Evolutionary conservation across 805 yeast genomes (phyloP).

Genomic region (Jamesozyma hellenica): DNA sequence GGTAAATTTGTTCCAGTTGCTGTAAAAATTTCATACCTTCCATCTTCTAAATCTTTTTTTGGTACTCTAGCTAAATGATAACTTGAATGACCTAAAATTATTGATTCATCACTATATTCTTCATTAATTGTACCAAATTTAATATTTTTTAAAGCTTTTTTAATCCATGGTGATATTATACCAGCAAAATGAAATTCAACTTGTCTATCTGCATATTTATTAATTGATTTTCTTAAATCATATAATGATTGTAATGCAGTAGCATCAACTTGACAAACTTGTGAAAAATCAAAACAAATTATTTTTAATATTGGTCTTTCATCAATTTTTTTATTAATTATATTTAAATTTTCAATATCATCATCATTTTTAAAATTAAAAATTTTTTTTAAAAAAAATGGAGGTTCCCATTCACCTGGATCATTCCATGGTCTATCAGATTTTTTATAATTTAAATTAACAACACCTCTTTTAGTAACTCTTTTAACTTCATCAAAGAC

Average conservation of each 20-base stretch:
- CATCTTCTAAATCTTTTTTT: conserved; percentile 2
- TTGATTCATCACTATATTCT: conserved; percentile 27
- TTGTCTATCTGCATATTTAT: conserved; percentile 66
- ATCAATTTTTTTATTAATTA: conserved; percentile 24
- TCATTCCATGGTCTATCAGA: conserved; percentile 82
- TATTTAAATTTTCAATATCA: conserved; percentile 10
- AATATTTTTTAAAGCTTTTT: conserved; percentile 60
- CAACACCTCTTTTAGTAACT: conserved; percentile 50
- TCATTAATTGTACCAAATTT: conserved; percentile 63
- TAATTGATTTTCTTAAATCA: conserved; percentile 64
- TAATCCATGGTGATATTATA: conserved; percentile 76
- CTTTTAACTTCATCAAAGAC: conserved; percentile 58
- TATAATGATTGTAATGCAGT: conserved; percentile 71
- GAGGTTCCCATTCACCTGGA: conserved; percentile 50
- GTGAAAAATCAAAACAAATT: conserved; percentile 71
- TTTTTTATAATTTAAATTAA: conserved; percentile 26
- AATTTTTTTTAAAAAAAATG: conserved; percentile 17
- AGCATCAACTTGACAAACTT: conserved; percentile 65
- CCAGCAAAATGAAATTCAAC: conserved; percentile 89
- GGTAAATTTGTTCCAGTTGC: conserved; percentile 28
- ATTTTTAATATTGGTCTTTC: conserved; percentile 58
- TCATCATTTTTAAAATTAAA: conserved; percentile 15
- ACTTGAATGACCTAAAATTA: conserved; percentile 26
- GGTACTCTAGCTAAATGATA: conserved; percentile 23
- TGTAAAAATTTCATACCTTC: conserved; percentile 12